Conservation (phyloP, 495 filamentous ascomycete species). For the Annulohypoxylon bovei region DNA sequence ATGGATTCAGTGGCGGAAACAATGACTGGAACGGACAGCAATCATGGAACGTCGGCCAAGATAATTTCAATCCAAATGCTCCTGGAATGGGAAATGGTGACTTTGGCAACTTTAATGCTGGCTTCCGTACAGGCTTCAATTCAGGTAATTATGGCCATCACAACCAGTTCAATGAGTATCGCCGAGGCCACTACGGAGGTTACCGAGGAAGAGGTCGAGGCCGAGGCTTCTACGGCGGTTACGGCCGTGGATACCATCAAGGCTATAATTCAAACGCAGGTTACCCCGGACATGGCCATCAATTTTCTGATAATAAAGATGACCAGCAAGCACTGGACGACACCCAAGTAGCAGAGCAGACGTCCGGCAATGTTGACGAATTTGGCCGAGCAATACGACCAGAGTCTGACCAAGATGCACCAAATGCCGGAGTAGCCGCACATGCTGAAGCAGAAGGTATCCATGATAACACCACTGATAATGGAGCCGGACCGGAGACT, state of each 20-base stretch:
- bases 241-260: constrained; percentile 56
- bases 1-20: constrained; percentile 76
- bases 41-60: constrained; percentile 79
- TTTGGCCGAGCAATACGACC: constrained; percentile 60
- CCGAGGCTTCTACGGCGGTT: constrained; percentile 61
- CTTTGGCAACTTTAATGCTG: constrained; percentile 83
- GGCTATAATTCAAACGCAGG: constrained; percentile 44
- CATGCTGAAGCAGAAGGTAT: constrained; percentile 17
- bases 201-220: constrained; percentile 73
- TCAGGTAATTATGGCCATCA: constrained; percentile 70
- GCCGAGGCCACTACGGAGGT: constrained; percentile 61
- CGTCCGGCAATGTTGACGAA: constrained; percentile 57
- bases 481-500: constrained; percentile 28
- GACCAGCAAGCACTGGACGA: constrained; percentile 49
- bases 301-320: constrained; percentile 50
- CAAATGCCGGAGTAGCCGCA: constrained; percentile 33
- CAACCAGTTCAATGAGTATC: constrained; percentile 72
- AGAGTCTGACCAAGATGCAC: constrained; percentile 35
- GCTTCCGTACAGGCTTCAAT: constrained; percentile 68
- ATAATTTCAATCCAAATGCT: constrained; percentile 79
- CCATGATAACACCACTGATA: constrained; percentile 31
- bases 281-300: constrained; percentile 44
- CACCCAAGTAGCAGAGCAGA: constrained; percentile 48
- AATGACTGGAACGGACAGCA: constrained; percentile 74
- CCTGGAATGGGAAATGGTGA: constrained; percentile 78